These are phyloP conservation scores for Aphanomyces euteiches DNA, from an alignment of 352 stramenopile species.

Conservation along the genomic window DNA sequence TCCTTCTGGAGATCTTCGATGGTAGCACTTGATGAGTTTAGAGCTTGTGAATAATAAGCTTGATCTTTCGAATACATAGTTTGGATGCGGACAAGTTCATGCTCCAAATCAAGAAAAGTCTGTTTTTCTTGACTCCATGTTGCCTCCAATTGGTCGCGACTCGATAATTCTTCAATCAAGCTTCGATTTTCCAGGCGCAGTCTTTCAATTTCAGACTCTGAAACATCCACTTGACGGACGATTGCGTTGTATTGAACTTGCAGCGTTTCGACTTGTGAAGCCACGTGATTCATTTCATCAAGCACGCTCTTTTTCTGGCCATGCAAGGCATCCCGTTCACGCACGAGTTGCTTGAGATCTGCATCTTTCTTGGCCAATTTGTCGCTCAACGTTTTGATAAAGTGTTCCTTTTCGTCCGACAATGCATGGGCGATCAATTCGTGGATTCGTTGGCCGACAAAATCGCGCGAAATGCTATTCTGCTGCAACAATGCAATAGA, in stretches of 20 bases:
- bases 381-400: conserved; percentile 62
- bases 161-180: conserved; percentile 40
- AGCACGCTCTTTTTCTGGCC: conserved; percentile 47
- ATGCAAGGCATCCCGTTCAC: conserved; percentile 43
- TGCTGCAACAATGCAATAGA: conserved; percentile 63
- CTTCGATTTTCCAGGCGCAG: conserved; percentile 41
- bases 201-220: conserved; percentile 21
- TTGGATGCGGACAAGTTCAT: conserved; percentile 20
- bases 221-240: neutral
- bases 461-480: conserved; percentile 61
- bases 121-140: conserved; percentile 41
- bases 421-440: conserved; percentile 73
- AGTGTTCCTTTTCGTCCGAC: conserved; percentile 62
- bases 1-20: no score
- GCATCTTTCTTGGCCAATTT: conserved; percentile 69
- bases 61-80: conserved; percentile 14
- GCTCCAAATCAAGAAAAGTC: conserved; percentile 44
- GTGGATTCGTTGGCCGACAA: conserved; percentile 47
- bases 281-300: conserved; percentile 40
- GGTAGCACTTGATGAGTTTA: no score
- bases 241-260: neutral
- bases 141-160: conserved; percentile 34
- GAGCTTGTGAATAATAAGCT: neutral
- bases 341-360: conserved; percentile 51
- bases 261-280: conserved; percentile 33